Percentiles rank a stretch among this genome's conserved stretches.
phyloP scores from a whole-genome alignment of 176 grass and related monocot genomes.

The Panicum miliaceum region DNA sequence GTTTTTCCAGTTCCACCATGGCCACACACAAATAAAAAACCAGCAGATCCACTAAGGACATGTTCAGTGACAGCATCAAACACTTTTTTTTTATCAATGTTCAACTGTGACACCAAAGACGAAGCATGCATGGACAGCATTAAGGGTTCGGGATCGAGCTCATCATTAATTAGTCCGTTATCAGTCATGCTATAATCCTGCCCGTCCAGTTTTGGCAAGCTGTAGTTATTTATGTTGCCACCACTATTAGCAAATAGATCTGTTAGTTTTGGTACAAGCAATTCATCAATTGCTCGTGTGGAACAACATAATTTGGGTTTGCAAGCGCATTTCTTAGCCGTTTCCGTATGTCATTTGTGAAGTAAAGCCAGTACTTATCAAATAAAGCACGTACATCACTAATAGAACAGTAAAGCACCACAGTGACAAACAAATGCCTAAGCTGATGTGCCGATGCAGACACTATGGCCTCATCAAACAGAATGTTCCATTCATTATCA shows the following conservation, averaged over 20 bases:
- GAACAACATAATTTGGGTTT: too few species aligned
- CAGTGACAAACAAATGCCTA: background rate
- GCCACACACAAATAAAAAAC: constrained; percentile 21
- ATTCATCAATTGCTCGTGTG: too few species aligned
- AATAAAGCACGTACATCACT: background rate
- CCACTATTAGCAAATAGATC: too few species aligned
- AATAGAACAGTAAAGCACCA: background rate
- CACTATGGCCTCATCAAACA: background rate
- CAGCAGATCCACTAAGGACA: background rate
- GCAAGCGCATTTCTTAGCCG: background rate
- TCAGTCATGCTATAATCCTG: too few species aligned
- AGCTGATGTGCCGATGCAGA: background rate
- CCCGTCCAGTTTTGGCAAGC: too few species aligned
- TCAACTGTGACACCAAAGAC: background rate
- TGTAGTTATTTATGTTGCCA: too few species aligned
- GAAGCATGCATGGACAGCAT: too few species aligned
- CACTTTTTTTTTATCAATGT: background rate
- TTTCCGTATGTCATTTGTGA: background rate
- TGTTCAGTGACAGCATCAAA: background rate
- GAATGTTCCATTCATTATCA: constrained; percentile 7
- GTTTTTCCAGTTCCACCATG: constrained; percentile 12
- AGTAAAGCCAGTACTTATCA: background rate
- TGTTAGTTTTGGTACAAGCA: too few species aligned
- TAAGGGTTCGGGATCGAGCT: too few species aligned
- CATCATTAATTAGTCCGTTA: too few species aligned